A percentile compares a stretch with the other conserved stretches of the same genome.
These are phyloP conservation scores for Thermochaetoides thermophila DNA, from an alignment of 495 filamentous ascomycete species.

Conservation along the genomic window DNA sequence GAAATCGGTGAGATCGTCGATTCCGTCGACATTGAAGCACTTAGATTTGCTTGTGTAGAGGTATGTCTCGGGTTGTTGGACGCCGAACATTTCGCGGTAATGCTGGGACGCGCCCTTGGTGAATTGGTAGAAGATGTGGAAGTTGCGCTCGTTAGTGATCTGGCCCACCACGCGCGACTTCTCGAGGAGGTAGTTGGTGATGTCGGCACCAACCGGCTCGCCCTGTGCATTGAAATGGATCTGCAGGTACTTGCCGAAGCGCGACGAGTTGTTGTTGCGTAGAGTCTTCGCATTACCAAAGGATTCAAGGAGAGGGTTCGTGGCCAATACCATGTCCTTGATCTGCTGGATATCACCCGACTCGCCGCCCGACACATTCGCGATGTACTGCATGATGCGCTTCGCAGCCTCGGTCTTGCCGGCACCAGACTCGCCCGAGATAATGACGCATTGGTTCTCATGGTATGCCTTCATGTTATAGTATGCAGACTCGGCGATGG, in stretches of 20 bases:
- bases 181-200: conserved; percentile 95
- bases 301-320: conserved; percentile 91
- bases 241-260: conserved; percentile 96
- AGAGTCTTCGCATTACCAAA: conserved; percentile 98
- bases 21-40: conserved; percentile 83
- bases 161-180: conserved; percentile 93
- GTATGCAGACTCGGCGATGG: conserved; percentile 89
- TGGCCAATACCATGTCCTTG: conserved; percentile 98
- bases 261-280: conserved; percentile 95
- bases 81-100: conserved; percentile 71
- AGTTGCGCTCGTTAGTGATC: conserved; percentile 90
- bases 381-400: conserved; percentile 98
- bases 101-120: conserved; percentile 81
- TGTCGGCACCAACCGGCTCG: conserved; percentile 90
- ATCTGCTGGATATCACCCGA: conserved; percentile 91
- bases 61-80: conserved; percentile 88
- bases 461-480: conserved; percentile 99
- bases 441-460: conserved; percentile 99
- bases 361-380: conserved; percentile 79
- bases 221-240: conserved; percentile 91
- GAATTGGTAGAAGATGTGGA: conserved; percentile 99
- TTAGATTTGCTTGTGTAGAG: conserved; percentile 89
- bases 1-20: conserved; percentile 86
- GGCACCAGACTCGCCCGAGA: conserved; percentile 95
- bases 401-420: conserved; percentile 99